Conservation (phyloP, 371 early-diverging fungal species). For the Circinella minor region DNA sequence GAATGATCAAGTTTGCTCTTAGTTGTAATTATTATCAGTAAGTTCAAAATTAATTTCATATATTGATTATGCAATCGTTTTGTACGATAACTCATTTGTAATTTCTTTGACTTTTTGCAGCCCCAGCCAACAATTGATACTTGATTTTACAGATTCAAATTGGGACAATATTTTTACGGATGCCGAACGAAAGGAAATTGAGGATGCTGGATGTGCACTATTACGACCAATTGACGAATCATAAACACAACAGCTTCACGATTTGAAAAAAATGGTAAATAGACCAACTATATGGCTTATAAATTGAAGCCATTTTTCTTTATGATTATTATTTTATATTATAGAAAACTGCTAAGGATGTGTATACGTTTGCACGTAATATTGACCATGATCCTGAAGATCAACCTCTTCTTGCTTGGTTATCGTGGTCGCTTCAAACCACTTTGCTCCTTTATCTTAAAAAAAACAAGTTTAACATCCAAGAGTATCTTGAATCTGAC, state of each 20-base stretch:
- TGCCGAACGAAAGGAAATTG: background rate
- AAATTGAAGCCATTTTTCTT: too few species aligned
- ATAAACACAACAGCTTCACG: background rate
- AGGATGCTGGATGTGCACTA: background rate
- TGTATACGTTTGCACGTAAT: background rate
- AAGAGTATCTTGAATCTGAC: background rate
- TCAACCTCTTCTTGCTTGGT: conserved; percentile 3
- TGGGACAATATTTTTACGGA: background rate
- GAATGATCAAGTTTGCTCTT: too few species aligned
- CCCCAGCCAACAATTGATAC: background rate
- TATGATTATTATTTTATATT: background rate
- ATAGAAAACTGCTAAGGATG: conserved; percentile 1
- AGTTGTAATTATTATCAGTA: too few species aligned
- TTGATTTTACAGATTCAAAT: background rate
- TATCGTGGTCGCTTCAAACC: background rate
- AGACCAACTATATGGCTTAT: background rate
- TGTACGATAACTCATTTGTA: background rate
- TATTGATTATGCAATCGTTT: too few species aligned
- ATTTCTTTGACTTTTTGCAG: background rate
- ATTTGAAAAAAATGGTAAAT: background rate
- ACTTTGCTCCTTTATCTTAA: background rate
- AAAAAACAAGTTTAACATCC: background rate
- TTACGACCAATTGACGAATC: background rate
- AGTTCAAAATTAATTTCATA: too few species aligned
- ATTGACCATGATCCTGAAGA: background rate